phyloP scores from a whole-genome alignment of 2,329 filamentous ascomycete species.

The Neofusicoccum cordaticola region DNA sequence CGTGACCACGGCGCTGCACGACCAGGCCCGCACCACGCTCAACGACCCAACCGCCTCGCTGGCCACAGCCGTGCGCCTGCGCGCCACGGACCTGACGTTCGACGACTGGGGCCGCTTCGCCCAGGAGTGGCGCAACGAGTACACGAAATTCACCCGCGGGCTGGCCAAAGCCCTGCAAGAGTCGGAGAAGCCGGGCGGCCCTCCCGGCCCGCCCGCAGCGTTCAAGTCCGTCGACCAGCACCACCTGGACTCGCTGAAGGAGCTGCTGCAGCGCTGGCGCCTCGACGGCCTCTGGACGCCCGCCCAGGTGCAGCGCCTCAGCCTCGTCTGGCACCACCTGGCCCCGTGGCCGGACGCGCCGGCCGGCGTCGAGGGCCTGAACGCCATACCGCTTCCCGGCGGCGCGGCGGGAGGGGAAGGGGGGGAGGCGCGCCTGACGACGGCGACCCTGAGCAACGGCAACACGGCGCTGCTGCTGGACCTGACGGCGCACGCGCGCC shows the following conservation, averaged over 20 bases:
- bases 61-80: constrained; percentile 46
- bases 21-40: constrained; percentile 49
- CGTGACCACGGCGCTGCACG: constrained; percentile 58
- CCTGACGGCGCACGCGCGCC: constrained; percentile 55
- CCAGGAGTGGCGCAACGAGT: constrained; percentile 67
- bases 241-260: constrained; percentile 60
- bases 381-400: constrained; percentile 23
- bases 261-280: constrained; percentile 55
- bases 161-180: constrained; percentile 41
- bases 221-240: constrained; percentile 74
- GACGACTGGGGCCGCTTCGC: constrained; percentile 65
- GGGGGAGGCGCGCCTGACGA: constrained; percentile 46
- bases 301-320: constrained; percentile 40
- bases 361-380: constrained; percentile 57
- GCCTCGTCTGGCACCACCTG: constrained; percentile 69
- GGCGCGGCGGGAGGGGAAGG: not conserved
- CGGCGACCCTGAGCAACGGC: constrained; percentile 71
- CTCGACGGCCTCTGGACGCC: constrained; percentile 59
- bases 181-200: not conserved
- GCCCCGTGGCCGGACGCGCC: constrained; percentile 66
- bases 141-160: constrained; percentile 57
- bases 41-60: constrained; percentile 47
- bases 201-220: constrained; percentile 35
- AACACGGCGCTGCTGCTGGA: constrained; percentile 67
- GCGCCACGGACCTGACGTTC: constrained; percentile 51